Evolutionary conservation across 345 rosid genomes (phyloP).

Genomic region (Eucalyptus marginata): DNA sequence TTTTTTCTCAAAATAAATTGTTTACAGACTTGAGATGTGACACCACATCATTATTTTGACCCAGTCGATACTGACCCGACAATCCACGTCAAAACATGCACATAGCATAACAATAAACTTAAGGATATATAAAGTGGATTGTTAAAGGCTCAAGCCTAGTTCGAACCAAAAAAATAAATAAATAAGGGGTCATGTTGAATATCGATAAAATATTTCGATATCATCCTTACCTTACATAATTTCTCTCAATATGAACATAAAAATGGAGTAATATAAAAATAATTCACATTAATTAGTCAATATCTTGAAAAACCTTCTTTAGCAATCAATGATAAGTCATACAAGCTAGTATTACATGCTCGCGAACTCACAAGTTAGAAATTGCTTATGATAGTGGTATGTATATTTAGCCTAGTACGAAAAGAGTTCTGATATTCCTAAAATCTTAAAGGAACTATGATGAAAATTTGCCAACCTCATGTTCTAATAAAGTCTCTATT

Average conservation of each 20-base stretch:
- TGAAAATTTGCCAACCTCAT: fast-evolving
- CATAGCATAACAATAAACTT: background rate
- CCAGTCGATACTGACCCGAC: fast-evolving
- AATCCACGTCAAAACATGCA: background rate
- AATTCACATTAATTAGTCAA: background rate
- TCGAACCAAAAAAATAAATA: background rate
- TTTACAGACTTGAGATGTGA: background rate
- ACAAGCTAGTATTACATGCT: background rate
- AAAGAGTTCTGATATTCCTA: background rate
- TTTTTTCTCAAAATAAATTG: background rate
- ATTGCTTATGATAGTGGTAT: background rate
- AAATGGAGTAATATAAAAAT: background rate
- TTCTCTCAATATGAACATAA: background rate
- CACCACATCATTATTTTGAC: no score
- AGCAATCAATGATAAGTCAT: background rate
- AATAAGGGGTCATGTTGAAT: background rate
- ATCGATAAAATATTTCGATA: background rate
- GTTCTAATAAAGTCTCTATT: no score
- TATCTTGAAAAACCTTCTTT: background rate
- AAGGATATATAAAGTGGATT: background rate
- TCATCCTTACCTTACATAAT: background rate
- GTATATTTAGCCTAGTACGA: background rate
- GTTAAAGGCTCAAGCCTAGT: background rate
- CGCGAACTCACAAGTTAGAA: background rate
- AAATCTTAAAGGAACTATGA: background rate